Evolutionary conservation across 495 filamentous ascomycete species (phyloP), one percentile per base, ranked within the genome.

Genomic region (Thozetella sp.): DNA sequence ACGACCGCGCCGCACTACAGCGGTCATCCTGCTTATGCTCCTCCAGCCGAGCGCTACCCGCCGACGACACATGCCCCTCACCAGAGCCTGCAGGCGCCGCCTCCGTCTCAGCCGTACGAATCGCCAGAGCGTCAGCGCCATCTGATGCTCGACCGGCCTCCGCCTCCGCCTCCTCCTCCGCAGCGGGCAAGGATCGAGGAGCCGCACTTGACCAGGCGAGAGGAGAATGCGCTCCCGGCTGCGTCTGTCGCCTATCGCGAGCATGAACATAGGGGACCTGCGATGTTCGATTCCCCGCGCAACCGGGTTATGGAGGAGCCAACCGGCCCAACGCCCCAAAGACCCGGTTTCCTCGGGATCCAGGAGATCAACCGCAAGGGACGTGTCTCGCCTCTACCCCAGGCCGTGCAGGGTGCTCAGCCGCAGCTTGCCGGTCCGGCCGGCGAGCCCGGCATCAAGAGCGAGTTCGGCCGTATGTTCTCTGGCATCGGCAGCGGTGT

Each of bases 341-440:
- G 78, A 54, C 70, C 83, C 46, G 75, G 66, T 22, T 71, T 90
- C 51, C 69, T 89, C 10, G 82, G 75, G n/a, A 72, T 89, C 22
- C 80, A 85, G 54, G 87, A 89, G 57, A 82, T 84, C n/a, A 86
- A 84, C 65, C 82, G 88, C 26, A 83, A 83, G 57, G 88, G 87
- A 0, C 80, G 88, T 15, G 67, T 83, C 19, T 97, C 93, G 22
- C 93, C 93, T 0, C 77, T 96, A 17, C 93, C 93, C 4, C 93
- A 97, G 73, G 93, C 93, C 11, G 93, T 97, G 2, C 93, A 97
- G 67, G 93, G 93, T 19, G 93, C 92, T 4, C 92, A 96, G 74
- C 89, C 87, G 26, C 89, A 91, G 62, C 81, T 86, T 30, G 80
- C 88, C 30, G 89, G 89, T 15, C 89, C 91, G 1, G 85, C 86